Base-by-base conservation (phyloP, 257 asterid genomes). In the Ehretia macrophylla region DNA sequence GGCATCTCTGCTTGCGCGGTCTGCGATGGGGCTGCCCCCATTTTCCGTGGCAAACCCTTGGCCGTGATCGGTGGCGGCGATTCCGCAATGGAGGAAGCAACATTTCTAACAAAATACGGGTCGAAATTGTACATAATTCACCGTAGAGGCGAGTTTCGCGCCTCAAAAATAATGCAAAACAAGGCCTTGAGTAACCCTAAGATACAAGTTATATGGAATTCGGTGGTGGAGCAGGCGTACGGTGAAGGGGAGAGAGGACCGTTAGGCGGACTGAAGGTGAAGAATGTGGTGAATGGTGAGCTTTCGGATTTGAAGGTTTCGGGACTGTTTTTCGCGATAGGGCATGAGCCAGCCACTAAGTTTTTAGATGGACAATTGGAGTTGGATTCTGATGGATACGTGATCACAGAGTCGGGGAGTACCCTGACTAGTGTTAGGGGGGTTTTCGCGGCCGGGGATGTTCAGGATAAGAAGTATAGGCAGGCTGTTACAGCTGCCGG, bases 71-170 rank as follows among this genome's bases (percentile, higher is more conserved):
- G 99, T 11, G 99, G 99, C 6, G 99, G 99, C 3, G 97, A 93
- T 79, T 93, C 99, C 1, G 97, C 99, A 0, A 93, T 93, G 99
- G 99, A 93, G 65, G 97, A 93, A 67, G 97, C 99, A 11, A 93
- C 72, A 16, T 93, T 89, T 49, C 55, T 93, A 38, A 86, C 99
- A 10, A 93, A 93, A 47, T 93, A 85, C 68, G 97, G 92, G n/a
- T 86, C 96, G 12, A 85, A 80, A 65, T 96, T 93, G 55, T 93
- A 89, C 58, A 86, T 89, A 49, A 83, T 93, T 32, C 97, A 89
- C 50, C 56, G 99, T 20, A 86, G 99, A 73, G 73, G 59, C 22
- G 96, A 81, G 59, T 93, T 93, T 65, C 56, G 97, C 76, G 99
- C 99, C 35, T 93, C 99, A 0, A 93, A 93, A 79, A 89, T 93